Evolutionary conservation across 2,329 filamentous ascomycete species (phyloP).

Genomic region (Talaromyces sp.): DNA sequence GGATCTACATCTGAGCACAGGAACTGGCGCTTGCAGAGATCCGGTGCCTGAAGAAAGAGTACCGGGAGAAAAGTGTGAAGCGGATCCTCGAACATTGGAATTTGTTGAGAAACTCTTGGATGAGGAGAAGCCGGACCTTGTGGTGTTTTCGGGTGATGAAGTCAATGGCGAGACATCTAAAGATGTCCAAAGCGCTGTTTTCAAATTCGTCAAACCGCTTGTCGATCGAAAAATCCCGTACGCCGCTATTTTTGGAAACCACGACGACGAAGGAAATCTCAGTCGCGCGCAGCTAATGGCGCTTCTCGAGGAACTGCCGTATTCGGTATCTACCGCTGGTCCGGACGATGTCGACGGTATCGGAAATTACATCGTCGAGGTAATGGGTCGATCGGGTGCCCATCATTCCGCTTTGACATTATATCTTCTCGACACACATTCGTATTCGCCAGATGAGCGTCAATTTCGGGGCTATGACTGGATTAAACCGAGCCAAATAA

Average conservation of each 20-base stretch:
- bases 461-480: constrained; percentile 94
- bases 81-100: constrained; percentile 85
- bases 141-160: constrained; percentile 89
- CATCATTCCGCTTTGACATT: constrained; percentile 88
- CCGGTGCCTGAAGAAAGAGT: constrained; percentile 71
- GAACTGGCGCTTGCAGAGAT: constrained; percentile 79
- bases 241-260: constrained; percentile 92
- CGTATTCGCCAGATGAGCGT: constrained; percentile 84
- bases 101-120: constrained; percentile 82
- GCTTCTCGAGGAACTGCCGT: constrained; percentile 80
- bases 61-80: constrained; percentile 73
- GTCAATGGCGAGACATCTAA: constrained; percentile 91
- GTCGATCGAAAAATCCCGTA: constrained; percentile 87
- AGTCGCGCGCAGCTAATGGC: constrained; percentile 77
- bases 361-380: constrained; percentile 91
- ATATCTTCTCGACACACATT: constrained; percentile 92
- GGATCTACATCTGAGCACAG: constrained; percentile 92
- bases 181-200: constrained; percentile 88
- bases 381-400: constrained; percentile 73
- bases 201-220: constrained; percentile 84
- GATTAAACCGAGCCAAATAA: constrained; percentile 90
- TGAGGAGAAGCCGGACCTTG: constrained; percentile 88
- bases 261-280: constrained; percentile 87
- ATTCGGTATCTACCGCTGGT: constrained; percentile 80
- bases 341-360: constrained; percentile 82